Conservation (phyloP, 129 eudicot genomes). For the carrot (Daucus carota) region DNA sequence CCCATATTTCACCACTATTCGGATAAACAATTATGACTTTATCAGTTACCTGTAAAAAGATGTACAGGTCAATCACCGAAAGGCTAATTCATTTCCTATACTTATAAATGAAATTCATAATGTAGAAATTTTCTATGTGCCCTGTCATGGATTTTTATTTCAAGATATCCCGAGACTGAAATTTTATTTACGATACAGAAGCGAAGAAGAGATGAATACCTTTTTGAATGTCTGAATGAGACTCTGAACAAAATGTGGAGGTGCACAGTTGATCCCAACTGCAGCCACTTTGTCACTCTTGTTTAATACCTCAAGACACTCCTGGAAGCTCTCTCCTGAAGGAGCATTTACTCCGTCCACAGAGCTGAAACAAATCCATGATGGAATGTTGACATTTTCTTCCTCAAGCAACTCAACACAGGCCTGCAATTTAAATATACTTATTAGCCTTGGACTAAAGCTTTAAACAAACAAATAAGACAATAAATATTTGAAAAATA, state of each 20-base stretch:
- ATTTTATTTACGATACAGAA: background rate
- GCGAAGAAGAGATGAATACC: slow-evolving; percentile 27
- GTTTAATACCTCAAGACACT: slow-evolving; percentile 49
- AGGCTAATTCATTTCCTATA: background rate
- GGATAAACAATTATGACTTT: slow-evolving; percentile 79
- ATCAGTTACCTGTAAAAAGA: slow-evolving; percentile 37
- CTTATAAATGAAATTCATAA: background rate
- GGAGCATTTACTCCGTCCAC: slow-evolving; percentile 76
- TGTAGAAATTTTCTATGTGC: background rate
- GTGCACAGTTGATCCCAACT: slow-evolving; percentile 86
- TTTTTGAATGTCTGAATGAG: slow-evolving; percentile 55
- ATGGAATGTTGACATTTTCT: slow-evolving; percentile 55
- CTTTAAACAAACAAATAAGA: background rate
- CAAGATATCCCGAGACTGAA: background rate
- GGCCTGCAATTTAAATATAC: slow-evolving; percentile 34
- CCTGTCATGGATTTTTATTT: background rate
- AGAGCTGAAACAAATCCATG: slow-evolving; percentile 82
- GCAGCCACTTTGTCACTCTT: slow-evolving; percentile 46
- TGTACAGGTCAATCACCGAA: background rate
- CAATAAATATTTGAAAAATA: background rate
- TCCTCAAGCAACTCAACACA: slow-evolving; percentile 69
- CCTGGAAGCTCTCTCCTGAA: slow-evolving; percentile 75
- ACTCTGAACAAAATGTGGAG: slow-evolving; percentile 63
- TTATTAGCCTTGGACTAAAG: background rate
- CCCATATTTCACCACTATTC: slow-evolving; percentile 83